Evolutionary conservation across 345 rosid species (phyloP).

Genomic region (Kernera saxatilis): DNA sequence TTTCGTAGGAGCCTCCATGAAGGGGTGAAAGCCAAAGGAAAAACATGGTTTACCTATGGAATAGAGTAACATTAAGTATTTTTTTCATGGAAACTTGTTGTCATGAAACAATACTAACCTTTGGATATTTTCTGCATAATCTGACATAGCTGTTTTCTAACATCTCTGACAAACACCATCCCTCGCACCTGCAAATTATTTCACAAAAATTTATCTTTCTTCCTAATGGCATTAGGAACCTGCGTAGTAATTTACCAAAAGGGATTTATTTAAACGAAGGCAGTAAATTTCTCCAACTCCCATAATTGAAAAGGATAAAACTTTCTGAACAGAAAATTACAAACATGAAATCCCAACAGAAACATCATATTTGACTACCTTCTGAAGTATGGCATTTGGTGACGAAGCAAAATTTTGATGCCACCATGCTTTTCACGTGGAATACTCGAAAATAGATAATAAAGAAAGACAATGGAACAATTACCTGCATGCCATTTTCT

Average conservation of each 20-base stretch:
- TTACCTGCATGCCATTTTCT: conserved; percentile 72
- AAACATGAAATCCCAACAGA: background rate
- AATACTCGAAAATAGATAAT: background rate
- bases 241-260: background rate
- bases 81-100: background rate
- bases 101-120: conserved; percentile 44
- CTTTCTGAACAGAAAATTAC: background rate
- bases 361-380: background rate
- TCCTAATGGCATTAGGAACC: background rate
- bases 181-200: conserved; percentile 66
- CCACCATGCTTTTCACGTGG: background rate
- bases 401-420: background rate
- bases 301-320: background rate
- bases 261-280: background rate
- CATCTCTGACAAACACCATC: conserved; percentile 88
- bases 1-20: background rate
- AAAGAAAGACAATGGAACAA: background rate
- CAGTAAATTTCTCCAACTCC: background rate
- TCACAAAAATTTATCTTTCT: background rate
- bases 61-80: background rate
- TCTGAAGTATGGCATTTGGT: background rate
- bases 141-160: conserved; percentile 77
- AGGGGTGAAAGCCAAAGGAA: background rate
- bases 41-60: background rate
- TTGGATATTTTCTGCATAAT: conserved; percentile 83